These are phyloP conservation scores for Brassica nigra DNA, from an alignment of 345 rosid species.

Conservation along the genomic window DNA sequence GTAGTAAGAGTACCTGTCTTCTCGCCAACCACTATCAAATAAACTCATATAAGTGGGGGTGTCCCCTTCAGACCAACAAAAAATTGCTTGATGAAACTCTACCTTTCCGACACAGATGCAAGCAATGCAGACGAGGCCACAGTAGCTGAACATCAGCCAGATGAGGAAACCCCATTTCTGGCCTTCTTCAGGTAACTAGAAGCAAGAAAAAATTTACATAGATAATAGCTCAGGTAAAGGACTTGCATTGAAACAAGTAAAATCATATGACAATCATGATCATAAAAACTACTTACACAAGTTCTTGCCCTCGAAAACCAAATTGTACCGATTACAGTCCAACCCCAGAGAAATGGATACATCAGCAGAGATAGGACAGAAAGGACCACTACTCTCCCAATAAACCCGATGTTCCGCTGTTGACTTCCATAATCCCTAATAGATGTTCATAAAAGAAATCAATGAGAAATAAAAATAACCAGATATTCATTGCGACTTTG, in stretches of 20 bases:
- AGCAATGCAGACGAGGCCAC: conserved; percentile 84
- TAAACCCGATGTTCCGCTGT: conserved; percentile 88
- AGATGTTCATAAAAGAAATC: conserved; percentile 15
- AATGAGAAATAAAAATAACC: background rate
- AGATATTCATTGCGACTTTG: background rate
- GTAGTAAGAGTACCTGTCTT: conserved; percentile 77
- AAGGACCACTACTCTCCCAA: conserved; percentile 85
- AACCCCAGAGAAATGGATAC: conserved; percentile 93
- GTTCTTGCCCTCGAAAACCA: conserved; percentile 78
- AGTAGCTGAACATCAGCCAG: conserved; percentile 95
- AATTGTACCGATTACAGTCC: conserved; percentile 89
- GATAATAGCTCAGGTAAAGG: conserved; percentile 8
- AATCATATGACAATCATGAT: background rate
- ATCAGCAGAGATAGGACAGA: conserved; percentile 72
- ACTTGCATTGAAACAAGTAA: conserved; percentile 5
- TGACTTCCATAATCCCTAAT: conserved; percentile 95
- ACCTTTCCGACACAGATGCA: conserved; percentile 85
- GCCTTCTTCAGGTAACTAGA: conserved; percentile 89
- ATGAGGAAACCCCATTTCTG: conserved; percentile 98
- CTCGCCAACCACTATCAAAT: conserved; percentile 74
- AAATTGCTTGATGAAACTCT: background rate
- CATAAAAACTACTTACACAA: conserved; percentile 62
- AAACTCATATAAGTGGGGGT: conserved; percentile 10
- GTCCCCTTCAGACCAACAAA: conserved; percentile 1
- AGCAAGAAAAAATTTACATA: conserved; percentile 20